phyloP scores from a whole-genome alignment of 768 basidiomycete species.

The Lepiota brunneoincarnata region DNA sequence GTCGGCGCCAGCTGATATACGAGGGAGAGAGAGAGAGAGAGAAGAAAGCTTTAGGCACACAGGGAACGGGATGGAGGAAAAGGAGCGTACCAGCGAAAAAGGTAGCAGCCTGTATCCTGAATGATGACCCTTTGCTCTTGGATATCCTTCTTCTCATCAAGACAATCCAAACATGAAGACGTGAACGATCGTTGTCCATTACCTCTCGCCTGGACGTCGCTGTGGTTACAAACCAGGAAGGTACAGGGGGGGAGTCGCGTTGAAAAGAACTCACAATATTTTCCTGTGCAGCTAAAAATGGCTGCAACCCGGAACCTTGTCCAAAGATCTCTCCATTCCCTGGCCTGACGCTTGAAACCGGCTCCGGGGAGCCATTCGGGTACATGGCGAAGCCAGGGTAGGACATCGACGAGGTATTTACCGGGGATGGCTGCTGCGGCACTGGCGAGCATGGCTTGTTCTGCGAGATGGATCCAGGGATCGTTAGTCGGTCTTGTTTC shows the following conservation, averaged over 20 bases:
- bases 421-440: slow-evolving; percentile 36
- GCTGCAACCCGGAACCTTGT: slow-evolving; percentile 33
- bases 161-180: slow-evolving; percentile 19
- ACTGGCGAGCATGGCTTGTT: slow-evolving; percentile 33
- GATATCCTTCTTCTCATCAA: slow-evolving; percentile 18
- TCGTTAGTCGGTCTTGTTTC: slow-evolving; percentile 36
- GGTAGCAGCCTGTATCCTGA: slow-evolving; percentile 38
- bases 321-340: slow-evolving; percentile 36
- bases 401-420: slow-evolving; percentile 41
- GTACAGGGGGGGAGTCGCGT: too few species aligned
- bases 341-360: slow-evolving; percentile 52
- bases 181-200: slow-evolving; percentile 22
- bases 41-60: not conserved
- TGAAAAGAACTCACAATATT: slow-evolving; percentile 21
- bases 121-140: slow-evolving; percentile 21
- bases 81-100: slow-evolving; percentile 28
- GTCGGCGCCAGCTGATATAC: slow-evolving; percentile 22
- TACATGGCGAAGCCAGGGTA: slow-evolving; percentile 39
- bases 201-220: slow-evolving; percentile 17
- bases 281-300: slow-evolving; percentile 28
- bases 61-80: not conserved
- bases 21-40: not conserved
- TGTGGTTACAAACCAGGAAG: not conserved
- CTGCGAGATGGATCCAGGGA: slow-evolving; percentile 40
- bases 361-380: slow-evolving; percentile 62